Conservation (phyloP, 2,329 filamentous ascomycete species). For the Pseudopithomyces chartarum region DNA sequence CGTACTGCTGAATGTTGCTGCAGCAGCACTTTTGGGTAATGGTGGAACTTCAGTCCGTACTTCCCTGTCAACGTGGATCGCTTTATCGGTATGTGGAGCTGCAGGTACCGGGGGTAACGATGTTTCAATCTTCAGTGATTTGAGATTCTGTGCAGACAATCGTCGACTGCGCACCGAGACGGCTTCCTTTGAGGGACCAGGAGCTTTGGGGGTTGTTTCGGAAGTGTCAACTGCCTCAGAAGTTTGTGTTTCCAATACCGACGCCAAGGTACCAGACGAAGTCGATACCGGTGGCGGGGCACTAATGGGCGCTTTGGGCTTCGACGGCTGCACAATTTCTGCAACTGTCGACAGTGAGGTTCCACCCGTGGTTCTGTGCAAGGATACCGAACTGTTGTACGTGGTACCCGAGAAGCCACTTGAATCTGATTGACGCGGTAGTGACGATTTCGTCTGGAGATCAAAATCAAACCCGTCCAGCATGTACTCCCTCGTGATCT, state of each 20-base stretch:
- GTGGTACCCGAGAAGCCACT: constrained; percentile 78
- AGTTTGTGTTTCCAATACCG: constrained; percentile 37
- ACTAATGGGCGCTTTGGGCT: constrained; percentile 39
- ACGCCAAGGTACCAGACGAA: constrained; percentile 37
- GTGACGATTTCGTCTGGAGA: constrained; percentile 67
- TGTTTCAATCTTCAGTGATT: constrained; percentile 90
- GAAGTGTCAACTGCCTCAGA: constrained; percentile 27
- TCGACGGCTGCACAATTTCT: constrained; percentile 59
- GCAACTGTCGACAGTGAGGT: constrained; percentile 74
- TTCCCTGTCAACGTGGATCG: constrained; percentile 37
- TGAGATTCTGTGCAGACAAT: constrained; percentile 78
- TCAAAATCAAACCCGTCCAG: constrained; percentile 84
- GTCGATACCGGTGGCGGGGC: constrained; percentile 34
- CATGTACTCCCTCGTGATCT: constrained; percentile 82
- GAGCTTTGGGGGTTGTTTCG: constrained; percentile 35
- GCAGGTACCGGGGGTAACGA: constrained; percentile 44
- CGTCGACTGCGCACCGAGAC: constrained; percentile 72
- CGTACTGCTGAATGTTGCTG: constrained; percentile 31
- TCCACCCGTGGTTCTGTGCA: constrained; percentile 71
- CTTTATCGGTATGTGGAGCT: constrained; percentile 43
- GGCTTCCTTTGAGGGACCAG: constrained; percentile 30
- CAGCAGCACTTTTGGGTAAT: constrained; percentile 43
- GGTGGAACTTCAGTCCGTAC: constrained; percentile 36
- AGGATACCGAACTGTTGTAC: constrained; percentile 79
- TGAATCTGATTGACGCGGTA: constrained; percentile 80